phyloP scores from a whole-genome alignment of 805 yeast genomes.

The Kazachstania psychrophila region DNA sequence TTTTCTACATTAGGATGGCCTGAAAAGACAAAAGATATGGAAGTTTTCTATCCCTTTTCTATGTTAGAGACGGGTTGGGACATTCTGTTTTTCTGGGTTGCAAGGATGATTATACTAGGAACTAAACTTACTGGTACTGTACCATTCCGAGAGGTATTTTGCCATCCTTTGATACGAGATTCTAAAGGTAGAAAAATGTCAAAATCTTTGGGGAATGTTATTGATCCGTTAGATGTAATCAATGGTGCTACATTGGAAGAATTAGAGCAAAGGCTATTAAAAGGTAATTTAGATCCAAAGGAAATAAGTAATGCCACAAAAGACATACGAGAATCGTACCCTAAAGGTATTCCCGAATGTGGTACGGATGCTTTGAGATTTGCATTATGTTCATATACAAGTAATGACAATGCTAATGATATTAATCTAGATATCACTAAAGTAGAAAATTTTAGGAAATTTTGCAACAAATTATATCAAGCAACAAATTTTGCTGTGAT shows the following conservation, averaged over 20 bases:
- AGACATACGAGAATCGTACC: constrained; percentile 81
- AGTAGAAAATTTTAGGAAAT: constrained; percentile 96
- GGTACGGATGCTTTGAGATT: constrained; percentile 98
- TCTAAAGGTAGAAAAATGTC: constrained; percentile 99
- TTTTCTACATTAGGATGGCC: constrained; percentile 97
- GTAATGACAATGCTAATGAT: constrained; percentile 96
- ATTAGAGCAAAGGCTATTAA: constrained; percentile 61
- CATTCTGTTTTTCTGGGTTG: constrained; percentile 96
- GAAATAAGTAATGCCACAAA: constrained; percentile 76
- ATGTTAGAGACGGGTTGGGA: constrained; percentile 98
- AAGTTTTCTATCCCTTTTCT: constrained; percentile 75
- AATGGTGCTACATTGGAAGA: constrained; percentile 69
- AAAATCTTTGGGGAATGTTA: constrained; percentile 89
- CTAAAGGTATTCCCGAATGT: constrained; percentile 95
- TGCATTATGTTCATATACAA: constrained; percentile 93
- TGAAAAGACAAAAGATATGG: constrained; percentile 57
- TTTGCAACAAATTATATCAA: constrained; percentile 97
- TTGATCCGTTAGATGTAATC: constrained; percentile 92
- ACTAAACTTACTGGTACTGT: constrained; percentile 77
- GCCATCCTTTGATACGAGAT: constrained; percentile 97
- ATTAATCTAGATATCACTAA: constrained; percentile 89
- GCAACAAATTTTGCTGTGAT: constrained; percentile 92
- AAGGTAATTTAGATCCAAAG: constrained; percentile 77
- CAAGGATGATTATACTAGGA: constrained; percentile 88
- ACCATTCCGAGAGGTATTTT: constrained; percentile 92